phyloP scores from a whole-genome alignment of 345 rosid species.

The Carallia pectinifolia region DNA sequence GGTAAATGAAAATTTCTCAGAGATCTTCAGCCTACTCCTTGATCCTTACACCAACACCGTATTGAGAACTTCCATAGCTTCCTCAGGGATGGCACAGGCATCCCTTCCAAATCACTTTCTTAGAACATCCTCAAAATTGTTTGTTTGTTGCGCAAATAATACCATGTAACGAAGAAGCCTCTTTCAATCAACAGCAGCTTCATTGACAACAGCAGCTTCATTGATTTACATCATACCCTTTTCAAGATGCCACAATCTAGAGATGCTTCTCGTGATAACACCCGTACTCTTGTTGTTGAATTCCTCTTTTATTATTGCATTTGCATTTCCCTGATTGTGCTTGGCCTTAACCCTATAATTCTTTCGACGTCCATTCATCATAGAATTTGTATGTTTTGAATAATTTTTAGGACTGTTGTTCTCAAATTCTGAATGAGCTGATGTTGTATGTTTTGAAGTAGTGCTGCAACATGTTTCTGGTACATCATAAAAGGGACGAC shows the following conservation, averaged over 20 bases:
- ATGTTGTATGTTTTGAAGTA: neutral
- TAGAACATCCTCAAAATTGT: too few relatives aligned
- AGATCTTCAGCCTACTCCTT: slow-evolving; percentile 3
- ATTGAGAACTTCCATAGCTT: neutral
- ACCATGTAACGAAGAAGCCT: neutral
- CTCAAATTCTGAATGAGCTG: neutral
- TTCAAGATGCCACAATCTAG: slow-evolving; percentile 19
- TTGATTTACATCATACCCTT: neutral
- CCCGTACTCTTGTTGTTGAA: slow-evolving; percentile 15
- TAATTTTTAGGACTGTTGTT: neutral
- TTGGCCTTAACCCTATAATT: slow-evolving; percentile 8
- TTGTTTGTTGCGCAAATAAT: neutral
- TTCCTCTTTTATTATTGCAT: neutral
- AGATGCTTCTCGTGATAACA: slow-evolving; percentile 48
- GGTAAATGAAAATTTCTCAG: neutral
- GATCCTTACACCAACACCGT: slow-evolving; percentile 10
- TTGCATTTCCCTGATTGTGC: slow-evolving; percentile 5
- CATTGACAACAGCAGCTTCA: too few relatives aligned
- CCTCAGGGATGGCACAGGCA: neutral
- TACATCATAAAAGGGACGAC: slow-evolving; percentile 17
- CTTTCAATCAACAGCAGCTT: neutral
- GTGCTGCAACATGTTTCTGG: slow-evolving; percentile 11
- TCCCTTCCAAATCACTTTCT: neutral
- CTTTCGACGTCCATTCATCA: slow-evolving; percentile 7
- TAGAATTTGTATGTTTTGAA: neutral